Base-by-base conservation (phyloP, 805 yeast species). In the Candida ulmi region DNA sequence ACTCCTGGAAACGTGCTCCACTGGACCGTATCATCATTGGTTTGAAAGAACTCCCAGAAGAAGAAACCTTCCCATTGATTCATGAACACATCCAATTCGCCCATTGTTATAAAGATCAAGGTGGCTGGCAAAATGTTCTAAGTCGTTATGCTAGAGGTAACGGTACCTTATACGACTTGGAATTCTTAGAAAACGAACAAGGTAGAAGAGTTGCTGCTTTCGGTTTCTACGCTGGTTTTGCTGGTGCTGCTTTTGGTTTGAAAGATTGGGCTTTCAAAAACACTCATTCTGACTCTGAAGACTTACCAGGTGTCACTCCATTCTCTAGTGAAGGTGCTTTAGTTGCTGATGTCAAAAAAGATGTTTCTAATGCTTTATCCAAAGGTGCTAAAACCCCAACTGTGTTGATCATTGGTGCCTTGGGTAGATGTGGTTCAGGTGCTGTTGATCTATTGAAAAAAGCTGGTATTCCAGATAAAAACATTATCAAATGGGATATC, bases 161-260 rank as follows among this genome's bases (percentile, higher is more conserved):
- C 43, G 98, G 99, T 52, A 74, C 77, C 12, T 74, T 93, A 50
- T 93, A 93, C 61, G 99, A 93, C 62, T 71, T 93, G 50, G 99
- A 93, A 68, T 93, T 93, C 60, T 71, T 93, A 61, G 95, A 86
- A 63, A 88, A 93, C 61, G 96, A 84, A 53, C 80, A 78, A 57
- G 98, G 98, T 27, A 85, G 99, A 72, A 85, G 99, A 68, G 99
- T 93, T 23, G 99, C 99, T 33, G 99, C 99, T 8, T 93, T 93
- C 61, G 99, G 99, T n/a, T 93, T 78, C 72, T 91, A 91, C 63
- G 99, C 99, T 33, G 99, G 99, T n/a, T 93, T 93, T 62, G 99
- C 98, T 7, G 99, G 99, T 57, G 99, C 99, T 27, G 99, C 99
- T 26, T 67, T 93, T 40, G 99, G 99, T 55, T 72, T 91, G 37